phyloP scores from a whole-genome alignment of 306 rosid genomes.

The Calophaca sinica region DNA sequence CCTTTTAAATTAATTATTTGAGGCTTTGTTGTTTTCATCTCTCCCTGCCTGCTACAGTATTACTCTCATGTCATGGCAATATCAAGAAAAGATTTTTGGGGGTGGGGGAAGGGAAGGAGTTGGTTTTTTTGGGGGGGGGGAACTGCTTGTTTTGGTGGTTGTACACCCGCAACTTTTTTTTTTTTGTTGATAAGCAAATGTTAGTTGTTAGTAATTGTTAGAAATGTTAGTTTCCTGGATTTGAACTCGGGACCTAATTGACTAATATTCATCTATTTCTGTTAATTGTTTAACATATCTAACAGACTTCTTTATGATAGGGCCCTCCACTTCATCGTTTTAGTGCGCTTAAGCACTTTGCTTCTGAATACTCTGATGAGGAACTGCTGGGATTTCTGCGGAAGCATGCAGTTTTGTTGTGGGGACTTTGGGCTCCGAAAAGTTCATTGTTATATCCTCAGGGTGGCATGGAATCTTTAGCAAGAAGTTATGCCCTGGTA shows the following conservation, averaged over 20 bases:
- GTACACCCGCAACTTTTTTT: too few relatives aligned
- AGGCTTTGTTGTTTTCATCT: slow-evolving; percentile 6
- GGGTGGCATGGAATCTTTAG: slow-evolving; percentile 45
- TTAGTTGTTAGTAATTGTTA: too few relatives aligned
- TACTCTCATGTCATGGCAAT: slow-evolving; percentile 16
- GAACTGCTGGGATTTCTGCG: slow-evolving; percentile 69
- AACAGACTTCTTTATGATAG: slow-evolving; percentile 50
- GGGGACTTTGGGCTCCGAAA: slow-evolving; percentile 87
- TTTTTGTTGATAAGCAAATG: too few relatives aligned
- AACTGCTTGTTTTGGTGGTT: slow-evolving; percentile 31
- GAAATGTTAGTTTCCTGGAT: too few relatives aligned
- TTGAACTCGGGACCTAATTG: background rate
- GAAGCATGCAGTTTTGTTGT: slow-evolving; percentile 62
- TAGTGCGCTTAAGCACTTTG: slow-evolving; percentile 78
- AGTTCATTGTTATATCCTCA: slow-evolving; percentile 53
- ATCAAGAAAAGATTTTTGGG: background rate
- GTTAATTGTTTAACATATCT: slow-evolving; percentile 37
- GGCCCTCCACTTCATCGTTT: slow-evolving; percentile 70
- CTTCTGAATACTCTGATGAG: slow-evolving; percentile 65
- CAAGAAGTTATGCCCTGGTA: slow-evolving; percentile 63
- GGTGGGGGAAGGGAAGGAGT: too few relatives aligned
- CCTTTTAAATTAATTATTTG: background rate
- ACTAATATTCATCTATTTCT: slow-evolving; percentile 22
- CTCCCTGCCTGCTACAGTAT: background rate
- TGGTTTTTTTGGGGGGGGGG: too few relatives aligned